Conservation (phyloP, 768 basidiomycete species). For the Serendipita sp. region DNA sequence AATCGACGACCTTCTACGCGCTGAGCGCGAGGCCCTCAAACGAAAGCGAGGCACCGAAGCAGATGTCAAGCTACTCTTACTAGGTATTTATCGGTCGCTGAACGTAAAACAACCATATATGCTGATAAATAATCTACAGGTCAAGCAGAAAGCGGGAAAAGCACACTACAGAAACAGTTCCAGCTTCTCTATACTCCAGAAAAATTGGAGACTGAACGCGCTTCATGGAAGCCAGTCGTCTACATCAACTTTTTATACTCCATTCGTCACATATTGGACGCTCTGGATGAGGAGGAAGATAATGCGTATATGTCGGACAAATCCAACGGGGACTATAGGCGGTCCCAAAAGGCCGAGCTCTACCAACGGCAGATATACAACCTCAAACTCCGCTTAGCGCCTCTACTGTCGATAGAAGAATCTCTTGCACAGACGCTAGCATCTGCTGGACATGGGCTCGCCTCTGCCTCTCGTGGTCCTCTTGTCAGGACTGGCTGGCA, state of each 20-base stretch:
- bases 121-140: not conserved
- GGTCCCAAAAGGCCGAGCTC: not conserved
- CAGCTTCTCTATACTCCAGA: conserved; percentile 64
- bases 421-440: not conserved
- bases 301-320: conserved; percentile 1
- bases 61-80: conserved; percentile 26
- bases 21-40: conserved; percentile 14
- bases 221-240: conserved; percentile 63
- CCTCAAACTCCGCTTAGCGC: not conserved
- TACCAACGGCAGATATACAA: conserved; percentile 2
- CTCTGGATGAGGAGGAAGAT: conserved; percentile 31
- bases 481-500: not conserved
- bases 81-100: conserved; percentile 10
- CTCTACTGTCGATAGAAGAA: conserved; percentile 5
- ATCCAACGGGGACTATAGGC: not conserved
- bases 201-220: conserved; percentile 51
- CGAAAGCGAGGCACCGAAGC: conserved; percentile 6
- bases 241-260: conserved; percentile 77
- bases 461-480: not conserved
- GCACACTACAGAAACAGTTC: conserved; percentile 72
- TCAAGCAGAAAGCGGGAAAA: conserved; percentile 29
- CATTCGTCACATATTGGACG: conserved; percentile 54
- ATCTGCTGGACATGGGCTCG: not conserved
- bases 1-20: conserved; percentile 34
- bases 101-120: conserved; percentile 10